Conservation (phyloP, 1,139 yeast genomes). For the Pichia sp. region DNA sequence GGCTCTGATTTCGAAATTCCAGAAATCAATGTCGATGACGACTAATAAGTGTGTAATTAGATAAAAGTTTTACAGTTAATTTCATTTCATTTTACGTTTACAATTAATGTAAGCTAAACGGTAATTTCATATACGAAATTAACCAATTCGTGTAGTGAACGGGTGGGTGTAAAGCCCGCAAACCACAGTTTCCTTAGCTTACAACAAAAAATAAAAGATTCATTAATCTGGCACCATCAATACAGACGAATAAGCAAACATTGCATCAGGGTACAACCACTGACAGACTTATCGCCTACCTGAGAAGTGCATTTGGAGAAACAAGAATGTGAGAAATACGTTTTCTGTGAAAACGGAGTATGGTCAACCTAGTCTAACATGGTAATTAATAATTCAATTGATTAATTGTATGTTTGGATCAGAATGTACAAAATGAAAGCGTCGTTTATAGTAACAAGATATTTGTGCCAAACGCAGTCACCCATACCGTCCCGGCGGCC, state of each 20-base stretch:
- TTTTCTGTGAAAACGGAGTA: constrained; percentile 2
- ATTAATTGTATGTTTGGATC: constrained; percentile 21
- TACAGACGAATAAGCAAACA: constrained; percentile 19
- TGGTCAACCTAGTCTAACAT: constrained; percentile 10
- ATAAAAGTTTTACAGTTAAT: no score
- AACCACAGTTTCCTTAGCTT: constrained; percentile 22
- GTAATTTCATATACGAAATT: background rate
- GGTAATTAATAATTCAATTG: background rate
- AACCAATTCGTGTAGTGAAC: background rate
- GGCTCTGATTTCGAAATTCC: constrained; percentile 36
- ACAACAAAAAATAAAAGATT: background rate
- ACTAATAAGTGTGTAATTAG: constrained; percentile 8
- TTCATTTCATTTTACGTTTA: background rate
- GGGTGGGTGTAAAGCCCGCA: background rate
- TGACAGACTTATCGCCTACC: constrained; percentile 16
- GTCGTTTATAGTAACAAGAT: constrained; percentile 49
- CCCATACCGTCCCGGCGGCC: constrained; percentile 47
- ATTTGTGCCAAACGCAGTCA: constrained; percentile 63
- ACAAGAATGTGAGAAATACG: background rate
- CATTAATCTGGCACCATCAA: constrained; percentile 24
- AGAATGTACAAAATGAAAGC: constrained; percentile 31
- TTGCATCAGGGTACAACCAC: background rate
- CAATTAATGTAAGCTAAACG: constrained; percentile 7
- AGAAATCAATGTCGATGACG: constrained; percentile 32
- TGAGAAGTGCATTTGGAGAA: constrained; percentile 13